A percentile compares a stretch with the other conserved stretches of the same genome.
phyloP scores from a whole-genome alignment of 2,329 filamentous ascomycete species.

The Diplocarpon mali region DNA sequence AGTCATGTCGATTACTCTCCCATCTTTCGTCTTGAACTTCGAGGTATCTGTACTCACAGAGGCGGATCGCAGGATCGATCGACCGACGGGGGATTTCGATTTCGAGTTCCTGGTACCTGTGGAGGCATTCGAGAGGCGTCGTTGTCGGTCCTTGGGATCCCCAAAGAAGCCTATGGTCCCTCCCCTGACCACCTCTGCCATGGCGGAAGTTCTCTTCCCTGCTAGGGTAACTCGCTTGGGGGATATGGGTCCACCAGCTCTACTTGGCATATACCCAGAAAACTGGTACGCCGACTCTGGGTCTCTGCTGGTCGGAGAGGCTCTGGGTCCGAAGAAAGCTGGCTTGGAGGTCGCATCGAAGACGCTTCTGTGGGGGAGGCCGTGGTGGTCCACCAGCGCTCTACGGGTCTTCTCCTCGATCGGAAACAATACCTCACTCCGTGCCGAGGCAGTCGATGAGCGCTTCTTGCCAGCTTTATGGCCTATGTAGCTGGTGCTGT shows the following conservation, averaged over 20 bases:
- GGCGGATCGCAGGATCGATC: slow-evolving; percentile 21
- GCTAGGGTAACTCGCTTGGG: slow-evolving; percentile 42
- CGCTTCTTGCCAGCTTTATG: not conserved
- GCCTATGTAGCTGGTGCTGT: not conserved
- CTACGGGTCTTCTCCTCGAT: slow-evolving; percentile 29
- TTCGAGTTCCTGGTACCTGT: slow-evolving; percentile 17
- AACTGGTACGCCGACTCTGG: slow-evolving; percentile 49
- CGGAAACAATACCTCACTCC: slow-evolving; percentile 38
- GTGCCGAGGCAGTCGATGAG: slow-evolving; percentile 28
- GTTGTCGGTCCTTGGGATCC: slow-evolving; percentile 11
- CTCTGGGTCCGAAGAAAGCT: slow-evolving; percentile 35
- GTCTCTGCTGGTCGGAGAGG: slow-evolving; percentile 27
- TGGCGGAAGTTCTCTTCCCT: slow-evolving; percentile 32
- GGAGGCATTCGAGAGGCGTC: slow-evolving; percentile 18
- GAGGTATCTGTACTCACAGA: slow-evolving; percentile 22
- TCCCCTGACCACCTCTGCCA: slow-evolving; percentile 44
- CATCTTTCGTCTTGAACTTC: slow-evolving; percentile 44
- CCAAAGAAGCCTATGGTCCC: slow-evolving; percentile 37
- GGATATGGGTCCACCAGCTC: slow-evolving; percentile 30
- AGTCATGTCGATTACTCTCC: slow-evolving; percentile 53
- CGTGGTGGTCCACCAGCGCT: slow-evolving; percentile 22
- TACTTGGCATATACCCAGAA: slow-evolving; percentile 43
- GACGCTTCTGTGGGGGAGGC: slow-evolving; percentile 33
- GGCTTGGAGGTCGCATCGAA: slow-evolving; percentile 42
- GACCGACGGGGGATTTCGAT: slow-evolving; percentile 25